Percentiles rank a stretch among this genome's conserved stretches.
These are phyloP conservation scores for Paramecium bursaria DNA, from an alignment of 73 alveolate genomes.

Conservation along the genomic window DNA sequence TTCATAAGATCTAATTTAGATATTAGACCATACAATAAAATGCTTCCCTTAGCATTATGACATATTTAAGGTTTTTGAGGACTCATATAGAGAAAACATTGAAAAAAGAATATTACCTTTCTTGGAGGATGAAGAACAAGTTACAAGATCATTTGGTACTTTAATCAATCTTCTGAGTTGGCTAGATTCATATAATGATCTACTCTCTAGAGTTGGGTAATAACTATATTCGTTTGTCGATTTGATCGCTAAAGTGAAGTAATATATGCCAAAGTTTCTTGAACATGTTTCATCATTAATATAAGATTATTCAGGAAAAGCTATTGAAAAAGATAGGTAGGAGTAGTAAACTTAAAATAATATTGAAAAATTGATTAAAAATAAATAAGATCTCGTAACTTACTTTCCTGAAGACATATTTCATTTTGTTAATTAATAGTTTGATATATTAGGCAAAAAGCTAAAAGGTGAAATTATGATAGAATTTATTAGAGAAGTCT, in stretches of 20 bases:
- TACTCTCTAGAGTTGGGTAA: slow-evolving; percentile 34
- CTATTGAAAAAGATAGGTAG: slow-evolving; percentile 18
- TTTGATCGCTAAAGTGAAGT: slow-evolving; percentile 27
- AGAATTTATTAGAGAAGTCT: slow-evolving; percentile 42
- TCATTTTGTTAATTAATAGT: slow-evolving; percentile 40
- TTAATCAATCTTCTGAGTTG: slow-evolving; percentile 19
- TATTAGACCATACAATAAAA: slow-evolving; percentile 40
- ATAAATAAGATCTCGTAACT: slow-evolving; percentile 17
- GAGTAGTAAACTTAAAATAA: slow-evolving; percentile 24
- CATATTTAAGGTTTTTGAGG: slow-evolving; percentile 33
- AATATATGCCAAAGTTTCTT: slow-evolving; percentile 41
- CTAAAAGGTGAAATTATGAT: slow-evolving; percentile 44
- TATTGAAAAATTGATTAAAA: slow-evolving; percentile 23
- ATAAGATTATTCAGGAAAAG: slow-evolving; percentile 41
- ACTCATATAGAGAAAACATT: slow-evolving; percentile 22
- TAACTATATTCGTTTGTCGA: slow-evolving; percentile 9
- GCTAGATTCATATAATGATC: slow-evolving; percentile 37
- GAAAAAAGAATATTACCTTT: slow-evolving; percentile 53
- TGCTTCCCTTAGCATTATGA: slow-evolving; percentile 54
- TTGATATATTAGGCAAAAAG: slow-evolving; percentile 29
- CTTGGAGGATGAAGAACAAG: slow-evolving; percentile 47
- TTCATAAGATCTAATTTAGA: slow-evolving; percentile 28
- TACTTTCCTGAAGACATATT: slow-evolving; percentile 56
- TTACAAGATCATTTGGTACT: slow-evolving; percentile 44
- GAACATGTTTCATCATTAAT: slow-evolving; percentile 41